Evolutionary conservation across 805 yeast genomes (phyloP).

Genomic region (Pichia membranifaciens): DNA sequence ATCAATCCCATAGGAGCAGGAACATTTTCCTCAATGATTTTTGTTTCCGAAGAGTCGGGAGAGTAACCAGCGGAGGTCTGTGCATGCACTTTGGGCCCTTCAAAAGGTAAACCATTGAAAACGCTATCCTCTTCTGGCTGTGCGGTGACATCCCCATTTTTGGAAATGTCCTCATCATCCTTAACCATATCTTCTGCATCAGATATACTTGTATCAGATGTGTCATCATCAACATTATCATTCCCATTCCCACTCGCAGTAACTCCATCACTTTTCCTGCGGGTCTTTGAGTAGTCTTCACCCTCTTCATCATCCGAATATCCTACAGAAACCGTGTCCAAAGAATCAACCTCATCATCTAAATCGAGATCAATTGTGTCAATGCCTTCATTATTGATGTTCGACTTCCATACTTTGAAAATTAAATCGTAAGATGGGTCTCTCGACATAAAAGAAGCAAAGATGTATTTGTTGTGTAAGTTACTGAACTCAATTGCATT

Average conservation of each 20-base stretch:
- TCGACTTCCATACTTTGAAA: constrained; percentile 55
- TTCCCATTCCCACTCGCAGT: constrained; percentile 15
- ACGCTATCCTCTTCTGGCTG: constrained; percentile 18
- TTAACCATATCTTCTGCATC: constrained; percentile 29
- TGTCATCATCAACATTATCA: constrained; percentile 11
- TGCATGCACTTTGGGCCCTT: constrained; percentile 35
- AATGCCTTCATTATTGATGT: constrained; percentile 25
- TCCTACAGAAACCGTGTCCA: constrained; percentile 23
- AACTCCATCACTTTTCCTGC: constrained; percentile 21
- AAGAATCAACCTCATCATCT: constrained; percentile 33
- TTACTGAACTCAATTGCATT: constrained; percentile 63
- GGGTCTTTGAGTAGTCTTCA: constrained; percentile 2
- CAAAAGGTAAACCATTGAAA: constrained; percentile 35
- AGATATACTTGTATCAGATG: constrained; percentile 25
- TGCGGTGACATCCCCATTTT: constrained; percentile 8
- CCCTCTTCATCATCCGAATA: constrained; percentile 24
- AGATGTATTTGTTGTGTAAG: constrained; percentile 52
- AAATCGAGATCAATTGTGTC: constrained; percentile 19
- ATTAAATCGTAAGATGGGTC: constrained; percentile 49
- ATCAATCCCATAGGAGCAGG: constrained; percentile 64
- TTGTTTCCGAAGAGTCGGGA: constrained; percentile 44
- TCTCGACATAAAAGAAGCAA: constrained; percentile 60
- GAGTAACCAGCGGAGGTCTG: constrained; percentile 37
- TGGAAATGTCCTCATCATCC: constrained; percentile 19
- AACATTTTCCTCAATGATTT: constrained; percentile 43